A percentile compares a stretch with the other conserved stretches of the same genome.
phyloP scores from a whole-genome alignment of 192 early-diverging fungal species.

The Coemansia sp. region DNA sequence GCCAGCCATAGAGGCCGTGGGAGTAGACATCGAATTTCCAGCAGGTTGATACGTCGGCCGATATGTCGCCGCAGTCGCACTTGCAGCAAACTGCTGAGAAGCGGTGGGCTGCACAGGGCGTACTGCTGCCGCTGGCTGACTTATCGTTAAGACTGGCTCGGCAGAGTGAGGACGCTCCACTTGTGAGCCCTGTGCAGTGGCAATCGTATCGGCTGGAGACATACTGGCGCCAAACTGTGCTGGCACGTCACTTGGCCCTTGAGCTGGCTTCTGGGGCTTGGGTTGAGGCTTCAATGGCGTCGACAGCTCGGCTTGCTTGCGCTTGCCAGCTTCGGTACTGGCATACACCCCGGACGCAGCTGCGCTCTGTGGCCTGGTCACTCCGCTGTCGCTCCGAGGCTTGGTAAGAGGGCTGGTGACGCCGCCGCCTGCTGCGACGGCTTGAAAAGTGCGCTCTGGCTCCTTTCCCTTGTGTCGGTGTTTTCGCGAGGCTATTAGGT shows the following conservation, averaged over 20 bases:
- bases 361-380: slow-evolving; percentile 3
- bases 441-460: slow-evolving; percentile 20
- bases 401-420: slow-evolving; percentile 6
- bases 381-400: slow-evolving; percentile 46
- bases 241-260: not conserved
- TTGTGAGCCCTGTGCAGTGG: not conserved
- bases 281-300: not conserved
- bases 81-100: not conserved
- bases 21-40: not conserved
- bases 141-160: slow-evolving; percentile 6
- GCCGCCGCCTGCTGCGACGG: not conserved
- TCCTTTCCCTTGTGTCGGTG: slow-evolving; percentile 49
- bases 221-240: not conserved
- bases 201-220: not conserved
- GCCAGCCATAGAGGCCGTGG: not conserved
- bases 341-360: not conserved
- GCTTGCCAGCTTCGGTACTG: not conserved
- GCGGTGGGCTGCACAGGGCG: not conserved
- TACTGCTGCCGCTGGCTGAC: slow-evolving; percentile 1
- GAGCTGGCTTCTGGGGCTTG: not conserved
- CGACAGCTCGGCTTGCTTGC: not conserved
- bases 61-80: not conserved
- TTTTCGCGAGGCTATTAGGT: slow-evolving; percentile 53
- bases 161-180: slow-evolving; percentile 34
- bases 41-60: not conserved